A percentile compares a stretch with the other conserved stretches of the same genome.
phyloP scores from a whole-genome alignment of 106 monocot species.

The Dioscorea zingiberensis region DNA sequence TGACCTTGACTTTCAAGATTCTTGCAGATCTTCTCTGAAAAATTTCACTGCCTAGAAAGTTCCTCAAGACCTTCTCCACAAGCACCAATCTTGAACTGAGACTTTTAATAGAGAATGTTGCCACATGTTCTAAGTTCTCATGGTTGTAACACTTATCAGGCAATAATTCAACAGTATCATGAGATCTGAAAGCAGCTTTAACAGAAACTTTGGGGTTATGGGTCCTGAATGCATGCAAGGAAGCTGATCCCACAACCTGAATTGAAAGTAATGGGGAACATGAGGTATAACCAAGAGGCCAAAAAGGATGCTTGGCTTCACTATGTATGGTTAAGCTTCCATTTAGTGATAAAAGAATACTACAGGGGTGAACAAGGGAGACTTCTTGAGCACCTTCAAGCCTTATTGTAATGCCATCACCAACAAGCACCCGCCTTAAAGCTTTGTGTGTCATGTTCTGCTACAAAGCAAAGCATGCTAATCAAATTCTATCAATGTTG shows the following conservation, averaged over 20 bases:
- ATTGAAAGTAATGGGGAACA: constrained; percentile 52
- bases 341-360: constrained; percentile 26
- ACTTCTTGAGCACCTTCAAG: constrained; percentile 51
- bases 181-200: constrained; percentile 31
- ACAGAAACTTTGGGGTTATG: constrained; percentile 23
- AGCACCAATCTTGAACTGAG: constrained; percentile 30
- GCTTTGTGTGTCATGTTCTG: constrained; percentile 41
- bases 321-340: constrained; percentile 16
- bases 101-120: constrained; percentile 17
- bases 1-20: constrained; percentile 54
- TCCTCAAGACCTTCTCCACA: constrained; percentile 34
- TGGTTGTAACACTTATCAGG: constrained; percentile 50
- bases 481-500: not conserved
- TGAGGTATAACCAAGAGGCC: constrained; percentile 16
- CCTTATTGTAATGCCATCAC: constrained; percentile 56
- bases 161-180: constrained; percentile 48
- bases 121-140: constrained; percentile 10
- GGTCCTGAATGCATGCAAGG: constrained; percentile 29
- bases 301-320: constrained; percentile 17
- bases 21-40: constrained; percentile 15
- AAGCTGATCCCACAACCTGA: constrained; percentile 38
- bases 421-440: constrained; percentile 52
- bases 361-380: constrained; percentile 45
- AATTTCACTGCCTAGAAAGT: constrained; percentile 20
- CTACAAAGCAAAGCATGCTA: constrained; percentile 33